Evolutionary conservation across 768 basidiomycete species (phyloP), one percentile per base, ranked within the genome.

Genomic region (Mrakia hoshinonis): DNA sequence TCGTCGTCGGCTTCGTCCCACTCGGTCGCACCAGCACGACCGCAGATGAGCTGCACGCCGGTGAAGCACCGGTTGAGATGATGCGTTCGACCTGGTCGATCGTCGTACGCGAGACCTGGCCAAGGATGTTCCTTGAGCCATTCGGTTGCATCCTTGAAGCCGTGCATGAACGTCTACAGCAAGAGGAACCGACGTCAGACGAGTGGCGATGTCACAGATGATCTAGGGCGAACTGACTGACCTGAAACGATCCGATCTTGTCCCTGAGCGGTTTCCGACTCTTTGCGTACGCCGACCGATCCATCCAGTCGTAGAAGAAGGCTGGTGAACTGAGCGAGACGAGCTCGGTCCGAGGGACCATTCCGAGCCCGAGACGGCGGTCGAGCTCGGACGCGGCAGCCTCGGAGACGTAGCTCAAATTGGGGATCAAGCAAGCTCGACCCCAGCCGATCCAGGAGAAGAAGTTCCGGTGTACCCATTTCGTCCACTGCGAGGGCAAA

Each of bases 231-330:
- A 54, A 10, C 29, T 20, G 7, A 49, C 58, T 31, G 6, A 61
- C 68, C 58, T 69, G 71, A n/a, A 72, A 61, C 20, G 60, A 63
- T 1, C 92, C 92, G 63, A 92, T 87, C 81, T 95, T 95, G 72
- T 89, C 90, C 29, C 90, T 90, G 24, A 93, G 79, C 1, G 84
- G 83, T 76, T 91, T 91, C 7, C 89, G 90, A 75, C 92, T 91
- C 81, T 91, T 92, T 11, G 38, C 47, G 52, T 68, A 61, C 15
- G 72, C 67, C 26, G 46, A 68, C 22, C 72, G 58, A 20, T 73
- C 92, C 36, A 92, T 81, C 91, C 91, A 94, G 76, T 92, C 90
- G 75, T 94, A 95, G 79, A 90, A 95, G 80, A 95, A 95, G 6
- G 91, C 89, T 86, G 87, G 87, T 77, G 89, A 91, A 13, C 90